Base-by-base conservation (phyloP, 768 basidiomycete species). In the Mycena polygramma region DNA sequence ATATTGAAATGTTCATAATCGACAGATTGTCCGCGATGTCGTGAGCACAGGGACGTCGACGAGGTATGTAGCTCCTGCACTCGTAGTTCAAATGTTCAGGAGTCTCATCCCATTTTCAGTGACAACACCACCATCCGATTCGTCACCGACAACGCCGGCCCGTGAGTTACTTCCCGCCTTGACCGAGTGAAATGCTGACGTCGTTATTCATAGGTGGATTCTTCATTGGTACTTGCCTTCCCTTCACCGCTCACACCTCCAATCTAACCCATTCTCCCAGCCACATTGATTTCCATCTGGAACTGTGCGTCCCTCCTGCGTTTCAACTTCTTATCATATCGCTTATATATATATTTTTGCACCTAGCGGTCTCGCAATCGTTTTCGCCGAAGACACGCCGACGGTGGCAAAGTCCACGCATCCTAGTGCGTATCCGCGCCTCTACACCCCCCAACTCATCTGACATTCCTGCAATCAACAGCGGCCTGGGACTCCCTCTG, bases 111-210 rank as follows among this genome's bases (percentile, higher is more conserved):
- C 80, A 69, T 81, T 24, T 62, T 64, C 10, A 78, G 79, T 75
- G 73, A 85, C 73, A 83, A 85, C 49, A 83, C 83, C 4, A 68
- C 67, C 37, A 78, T 91, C 54, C 84, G 88, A 7, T 90, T 88
- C 78, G 69, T 79, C n/a, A 88, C 89, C 4, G 84, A 91, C 74
- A 91, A 66, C 11, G 55, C 65, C 35, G 65, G 65, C 37, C 65
- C 65, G 64, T 66, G 17, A 19, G 64, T 57, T 26, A 4, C 15
- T 22, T 20, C 20, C 24, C 0, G 7, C 11, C 15, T 15, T 11
- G 9, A n/a, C 30, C 6, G 1, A 19, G 35, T 7, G 11, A 8
- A 35, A 5, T 20, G 43, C 60, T 60, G 24, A 55, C 59, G 20
- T 2, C 9, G 6, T 62, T 15, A 24, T 8, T 13, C 7, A 14